Conservation (phyloP, 164 flowering plant species). For the Stephania yunnanensis region DNA sequence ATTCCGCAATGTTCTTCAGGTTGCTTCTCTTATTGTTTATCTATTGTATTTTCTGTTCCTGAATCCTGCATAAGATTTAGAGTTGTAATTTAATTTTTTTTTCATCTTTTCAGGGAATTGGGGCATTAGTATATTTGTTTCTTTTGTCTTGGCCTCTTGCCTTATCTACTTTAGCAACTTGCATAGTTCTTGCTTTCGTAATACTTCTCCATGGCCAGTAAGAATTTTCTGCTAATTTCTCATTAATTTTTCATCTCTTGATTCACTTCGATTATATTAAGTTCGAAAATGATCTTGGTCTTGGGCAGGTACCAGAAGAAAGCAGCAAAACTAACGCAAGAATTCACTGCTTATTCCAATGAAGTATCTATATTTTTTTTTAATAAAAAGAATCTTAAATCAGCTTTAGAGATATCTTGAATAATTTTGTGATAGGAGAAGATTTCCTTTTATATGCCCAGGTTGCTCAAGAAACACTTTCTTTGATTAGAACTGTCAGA, state of each 20-base stretch:
- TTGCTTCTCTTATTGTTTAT: conserved; percentile 20
- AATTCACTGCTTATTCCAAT: conserved; percentile 78
- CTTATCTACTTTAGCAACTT: conserved; percentile 56
- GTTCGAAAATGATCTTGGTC: background rate
- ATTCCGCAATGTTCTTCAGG: conserved; percentile 80
- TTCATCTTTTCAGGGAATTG: conserved; percentile 51
- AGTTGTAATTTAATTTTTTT: conserved; percentile 15
- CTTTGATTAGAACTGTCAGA: conserved; percentile 88
- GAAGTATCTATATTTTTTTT: conserved; percentile 39
- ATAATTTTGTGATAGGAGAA: background rate
- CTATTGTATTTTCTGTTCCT: background rate
- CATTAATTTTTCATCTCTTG: background rate
- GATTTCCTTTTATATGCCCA: conserved; percentile 16
- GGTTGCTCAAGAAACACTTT: conserved; percentile 95
- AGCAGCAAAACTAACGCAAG: conserved; percentile 76
- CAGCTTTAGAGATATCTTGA: background rate
- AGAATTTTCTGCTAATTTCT: conserved; percentile 19
- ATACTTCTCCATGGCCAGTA: conserved; percentile 78
- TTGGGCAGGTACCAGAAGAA: conserved; percentile 81
- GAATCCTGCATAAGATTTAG: conserved; percentile 4
- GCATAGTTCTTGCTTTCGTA: conserved; percentile 43
- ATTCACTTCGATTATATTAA: background rate
- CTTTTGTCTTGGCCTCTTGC: conserved; percentile 87
- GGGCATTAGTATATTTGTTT: conserved; percentile 75
- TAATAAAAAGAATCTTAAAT: background rate